Evolutionary conservation across 2,329 filamentous ascomycete species (phyloP), one percentile per base, ranked within the genome.

Genomic region (Cryphonectria japonica): DNA sequence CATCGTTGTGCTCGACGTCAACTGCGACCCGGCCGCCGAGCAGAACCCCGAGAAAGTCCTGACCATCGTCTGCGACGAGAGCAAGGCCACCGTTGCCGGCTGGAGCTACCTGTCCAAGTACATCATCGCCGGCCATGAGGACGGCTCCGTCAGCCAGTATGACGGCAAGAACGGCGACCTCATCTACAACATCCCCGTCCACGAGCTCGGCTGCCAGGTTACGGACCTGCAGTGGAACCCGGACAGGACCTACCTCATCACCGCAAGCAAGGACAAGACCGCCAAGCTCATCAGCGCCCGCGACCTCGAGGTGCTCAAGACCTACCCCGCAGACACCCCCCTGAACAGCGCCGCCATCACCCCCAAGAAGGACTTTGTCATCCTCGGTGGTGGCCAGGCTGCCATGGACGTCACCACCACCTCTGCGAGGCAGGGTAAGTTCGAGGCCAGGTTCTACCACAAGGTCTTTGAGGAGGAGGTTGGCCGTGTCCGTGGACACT

Each of bases 381-480:
- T 99, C 79, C 92, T 99, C 61, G 96, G 96, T 78, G 96, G 96
- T 89, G 96, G 96, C 77, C 96, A 99, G 85, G 96, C 95, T 75
- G 96, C 96, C 80, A 98, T 98, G 94, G 95, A 98, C 80, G 96
- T 99, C 83, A 99, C 96, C 71, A 97, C 93, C 69, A 98, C 96
- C 67, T 92, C 92, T 46, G 91, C 94, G 66, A 90, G 96, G 76
- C 96, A 99, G 87, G 96, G 96, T 85, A 98, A 98, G 85, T 99
- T 99, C 86, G 96, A 99, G 84, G 96, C 96, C 61, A 91, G 96
- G 76, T 99, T 99, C 88, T 99, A 98, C 88, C 96, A 99, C 91
- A 98, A 97, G 89, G 92, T 99, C 82, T 98, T 99, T 82, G 94
- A 97, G 84, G 95, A 99, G 83, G 96, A 99, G 86, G 95, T 98